Evolutionary conservation across 2,329 filamentous ascomycete genomes (phyloP).

Genomic region (Aspergillus neotritici): DNA sequence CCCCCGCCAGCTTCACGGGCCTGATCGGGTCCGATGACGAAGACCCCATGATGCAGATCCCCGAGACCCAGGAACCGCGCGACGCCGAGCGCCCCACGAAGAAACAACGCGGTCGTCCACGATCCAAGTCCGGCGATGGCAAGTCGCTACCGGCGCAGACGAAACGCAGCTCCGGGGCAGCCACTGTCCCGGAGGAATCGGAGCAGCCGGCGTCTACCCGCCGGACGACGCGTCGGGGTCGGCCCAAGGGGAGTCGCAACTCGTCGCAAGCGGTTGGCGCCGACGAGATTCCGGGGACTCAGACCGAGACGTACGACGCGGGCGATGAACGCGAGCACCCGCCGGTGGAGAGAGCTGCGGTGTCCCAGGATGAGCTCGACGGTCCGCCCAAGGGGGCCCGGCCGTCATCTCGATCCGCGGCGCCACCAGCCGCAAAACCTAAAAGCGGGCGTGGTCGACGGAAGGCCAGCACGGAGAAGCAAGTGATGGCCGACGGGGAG

Average conservation of each 20-base stretch:
- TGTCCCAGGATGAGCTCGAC: slow-evolving; percentile 24
- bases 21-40: slow-evolving; percentile 46
- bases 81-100: slow-evolving; percentile 34
- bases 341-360: slow-evolving; percentile 15
- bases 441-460: slow-evolving; percentile 20
- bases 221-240: slow-evolving; percentile 23
- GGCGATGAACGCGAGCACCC: slow-evolving; percentile 26
- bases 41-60: slow-evolving; percentile 29
- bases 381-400: slow-evolving; percentile 14
- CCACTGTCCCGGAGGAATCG: slow-evolving; percentile 16
- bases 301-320: slow-evolving; percentile 37
- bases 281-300: slow-evolving; percentile 34
- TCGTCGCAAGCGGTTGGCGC: slow-evolving; percentile 19
- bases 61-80: slow-evolving; percentile 23
- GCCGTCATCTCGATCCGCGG: slow-evolving; percentile 4
- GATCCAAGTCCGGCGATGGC: slow-evolving; percentile 40
- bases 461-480: slow-evolving; percentile 21
- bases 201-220: slow-evolving; percentile 13
- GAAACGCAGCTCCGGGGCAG: slow-evolving; percentile 20
- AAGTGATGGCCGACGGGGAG: slow-evolving; percentile 33
- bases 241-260: slow-evolving; percentile 28
- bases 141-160: slow-evolving; percentile 23
- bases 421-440: slow-evolving; percentile 18
- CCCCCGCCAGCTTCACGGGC: slow-evolving; percentile 39
- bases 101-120: slow-evolving; percentile 33